These are phyloP conservation scores for Linum trigynum DNA, from an alignment of 345 rosid species.

Conservation along the genomic window DNA sequence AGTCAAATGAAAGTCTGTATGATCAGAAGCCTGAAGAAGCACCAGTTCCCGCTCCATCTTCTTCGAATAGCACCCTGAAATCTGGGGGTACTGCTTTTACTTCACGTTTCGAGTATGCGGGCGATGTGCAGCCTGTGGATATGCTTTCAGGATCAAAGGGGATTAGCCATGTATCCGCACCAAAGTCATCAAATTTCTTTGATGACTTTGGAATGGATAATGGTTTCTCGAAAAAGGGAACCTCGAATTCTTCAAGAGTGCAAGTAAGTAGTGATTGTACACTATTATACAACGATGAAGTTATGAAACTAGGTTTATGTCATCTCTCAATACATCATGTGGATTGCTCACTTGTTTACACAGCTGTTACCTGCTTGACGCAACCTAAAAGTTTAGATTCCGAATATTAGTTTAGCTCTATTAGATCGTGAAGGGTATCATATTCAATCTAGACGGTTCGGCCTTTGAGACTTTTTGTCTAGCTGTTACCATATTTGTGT, in stretches of 20 bases:
- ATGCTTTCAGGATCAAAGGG: constrained; percentile 49
- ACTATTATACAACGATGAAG: not conserved
- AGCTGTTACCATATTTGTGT: too few relatives aligned
- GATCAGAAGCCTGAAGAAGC: constrained; percentile 97
- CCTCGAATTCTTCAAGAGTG: constrained; percentile 51
- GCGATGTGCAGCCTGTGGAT: constrained; percentile 48
- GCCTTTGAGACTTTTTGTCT: too few relatives aligned
- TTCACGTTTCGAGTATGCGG: constrained; percentile 94
- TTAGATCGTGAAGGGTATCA: not conserved
- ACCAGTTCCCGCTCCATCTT: constrained; percentile 44
- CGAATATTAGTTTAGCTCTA: not conserved
- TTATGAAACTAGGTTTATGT: not conserved
- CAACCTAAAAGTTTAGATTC: not conserved
- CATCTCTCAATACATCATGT: not conserved
- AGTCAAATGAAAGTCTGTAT: constrained; percentile 79
- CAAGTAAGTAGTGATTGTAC: constrained; percentile 36
- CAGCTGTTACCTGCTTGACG: not conserved
- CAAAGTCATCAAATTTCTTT: constrained; percentile 84
- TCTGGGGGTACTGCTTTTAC: constrained; percentile 40
- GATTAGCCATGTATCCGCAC: constrained; percentile 85
- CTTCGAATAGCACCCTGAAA: constrained; percentile 37
- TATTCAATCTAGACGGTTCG: not conserved
- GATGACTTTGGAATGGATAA: constrained; percentile 83
- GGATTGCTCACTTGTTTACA: not conserved
- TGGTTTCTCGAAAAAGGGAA: constrained; percentile 55